Percentiles rank a stretch among this genome's conserved stretches.
phyloP scores from a whole-genome alignment of 169 alveolate species.

The Theileria annulata region DNA sequence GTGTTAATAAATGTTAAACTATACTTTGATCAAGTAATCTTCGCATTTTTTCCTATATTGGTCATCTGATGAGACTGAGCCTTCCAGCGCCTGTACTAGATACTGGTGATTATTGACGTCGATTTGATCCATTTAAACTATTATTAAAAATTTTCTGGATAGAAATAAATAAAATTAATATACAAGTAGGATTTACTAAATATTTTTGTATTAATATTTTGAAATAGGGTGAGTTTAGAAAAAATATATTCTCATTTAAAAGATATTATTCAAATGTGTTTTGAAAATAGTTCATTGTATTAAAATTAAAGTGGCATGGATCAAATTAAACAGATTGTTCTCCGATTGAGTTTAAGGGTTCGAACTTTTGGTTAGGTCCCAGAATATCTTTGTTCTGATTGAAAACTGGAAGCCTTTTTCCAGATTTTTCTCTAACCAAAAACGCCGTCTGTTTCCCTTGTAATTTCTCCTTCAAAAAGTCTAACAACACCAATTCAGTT shows the following conservation, averaged over 20 bases:
- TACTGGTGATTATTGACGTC: conserved; percentile 51
- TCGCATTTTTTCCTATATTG: conserved; percentile 36
- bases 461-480: conserved; percentile 6
- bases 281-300: conserved; percentile 34
- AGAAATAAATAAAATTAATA: conserved; percentile 27
- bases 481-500: not conserved
- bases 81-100: conserved; percentile 62
- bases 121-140: conserved; percentile 47
- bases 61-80: conserved; percentile 43
- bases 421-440: not conserved
- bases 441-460: conserved; percentile 19
- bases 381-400: conserved; percentile 20
- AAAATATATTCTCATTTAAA: conserved; percentile 13
- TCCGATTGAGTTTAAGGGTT: conserved; percentile 24
- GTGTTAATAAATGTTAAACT: not conserved
- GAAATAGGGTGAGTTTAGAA: conserved; percentile 7
- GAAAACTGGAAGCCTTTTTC: conserved; percentile 8
- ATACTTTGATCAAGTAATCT: conserved; percentile 39
- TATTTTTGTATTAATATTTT: conserved; percentile 19
- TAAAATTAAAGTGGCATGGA: conserved; percentile 20
- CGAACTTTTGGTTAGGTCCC: conserved; percentile 30
- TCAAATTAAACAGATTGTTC: conserved; percentile 34
- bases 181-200: conserved; percentile 8
- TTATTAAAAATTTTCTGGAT: not conserved
- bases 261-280: conserved; percentile 44